Base-by-base conservation (phyloP, 129 eudicot species). In the Escallonia rubra region DNA sequence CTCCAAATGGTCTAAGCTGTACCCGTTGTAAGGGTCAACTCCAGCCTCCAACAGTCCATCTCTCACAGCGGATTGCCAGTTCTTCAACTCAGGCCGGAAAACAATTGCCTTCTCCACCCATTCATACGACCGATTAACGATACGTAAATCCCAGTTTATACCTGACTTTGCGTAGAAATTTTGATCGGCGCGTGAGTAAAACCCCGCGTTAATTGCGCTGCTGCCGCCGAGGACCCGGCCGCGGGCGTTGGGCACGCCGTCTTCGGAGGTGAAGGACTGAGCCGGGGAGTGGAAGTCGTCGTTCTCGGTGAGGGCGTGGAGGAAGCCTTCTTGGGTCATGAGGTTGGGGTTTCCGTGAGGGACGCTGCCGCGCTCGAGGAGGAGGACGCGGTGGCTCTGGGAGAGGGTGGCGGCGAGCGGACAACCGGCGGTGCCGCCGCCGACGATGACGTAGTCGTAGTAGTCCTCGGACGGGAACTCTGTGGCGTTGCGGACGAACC, bases 191-290 rank as follows among this genome's bases (percentile, higher is more conserved):
- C 98, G 67, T 64, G 95, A 86, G 63, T 92, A 92, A 50, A 86
- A 86, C 7, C 98, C 96, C 8, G 91, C 98, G 57, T 92, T 88
- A 6, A 90, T 84, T 49, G 86, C 90, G 64, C 97, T 90, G 74
- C 95, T 90, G 61, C 97, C 97, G 6, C 97, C 97, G 65, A 90
- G 97, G 80, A 90, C 87, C 16, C 97, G 79, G 14, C 97, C 97
- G 0, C 97, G 71, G 65, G 92, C 91, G 59, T 87, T 90, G 8
- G 95, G 87, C 9, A 90, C 95, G n/a, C 97, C 95, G 48, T 90
- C 97, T 50, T 90, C 97, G 1, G 97, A 90, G 10, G 76, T 85
- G 70, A 90, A 90, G 0, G 80, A 76, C 16, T 90, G 92, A 7
- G 97, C 95, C 2, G 95, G 90, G 5, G 97, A 90, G 2, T 82